Evolutionary conservation across 805 yeast genomes (phyloP), one percentile per base, ranked within the genome.

Genomic region (Clavispora carvajalis): DNA sequence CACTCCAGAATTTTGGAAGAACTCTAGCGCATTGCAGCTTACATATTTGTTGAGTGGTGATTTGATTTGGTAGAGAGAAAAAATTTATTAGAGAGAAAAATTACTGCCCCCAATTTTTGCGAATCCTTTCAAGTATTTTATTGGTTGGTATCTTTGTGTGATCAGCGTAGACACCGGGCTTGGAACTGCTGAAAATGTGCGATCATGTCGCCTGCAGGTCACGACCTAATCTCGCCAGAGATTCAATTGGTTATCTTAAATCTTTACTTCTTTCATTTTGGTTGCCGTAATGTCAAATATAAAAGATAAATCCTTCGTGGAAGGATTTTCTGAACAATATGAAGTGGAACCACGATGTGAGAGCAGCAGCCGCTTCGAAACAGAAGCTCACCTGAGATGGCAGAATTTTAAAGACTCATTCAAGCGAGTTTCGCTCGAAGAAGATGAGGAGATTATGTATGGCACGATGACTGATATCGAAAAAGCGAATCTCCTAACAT

Each of bases 341-440:
- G 31, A 28, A n/a, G 16, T n/a, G 8, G 29, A 26, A 13, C 29
- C 29, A 7, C 17, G 13, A 8, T 28, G 4, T 6, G 19, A 16
- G 19, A 9, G 8, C 18, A 12, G 10, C 9, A 28, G 11, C 11
- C 19, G 17, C 5, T 33, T 13, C 19, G 36, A 33, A 15, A 19
- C 17, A 9, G 36, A 33, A 22, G 26, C 25, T 15, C 24, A 33
- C 16, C 51, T 47, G 51, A 64, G 58, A 52, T 73, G 77, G 77
- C 62, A 59, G 39, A 51, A 51, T 19, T 67, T 76, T 49, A 70
- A 62, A 46, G 78, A 76, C 52, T 74, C 80, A 5, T 76, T 76
- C 62, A 74, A 65, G 52, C 57, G 66, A 18, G 61, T 53, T 24
- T 49, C 51, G 11, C 47, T 51, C n/a, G 46, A 49, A 13, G 59